Base-by-base conservation (phyloP, 305 asterid species). In the Ajuga reptans region DNA sequence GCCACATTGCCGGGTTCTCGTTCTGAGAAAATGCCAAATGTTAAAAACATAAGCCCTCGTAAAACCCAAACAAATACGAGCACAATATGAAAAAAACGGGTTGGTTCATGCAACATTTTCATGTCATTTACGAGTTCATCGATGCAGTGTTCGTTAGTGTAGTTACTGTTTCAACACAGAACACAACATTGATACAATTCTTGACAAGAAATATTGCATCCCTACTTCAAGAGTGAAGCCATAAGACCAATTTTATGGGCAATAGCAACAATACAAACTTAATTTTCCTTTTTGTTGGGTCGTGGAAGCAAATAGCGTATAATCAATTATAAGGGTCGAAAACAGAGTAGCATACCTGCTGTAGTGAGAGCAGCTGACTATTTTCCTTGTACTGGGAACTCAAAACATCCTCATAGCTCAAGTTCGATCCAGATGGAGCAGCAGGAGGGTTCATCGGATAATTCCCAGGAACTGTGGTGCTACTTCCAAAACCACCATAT, bases 321-420 rank as follows among this genome's bases (percentile, higher is more conserved):
- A 55, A 17, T 47, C 24, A 59, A 42, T 33, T 27, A 3, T n/a
- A 55, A 50, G 59, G 37, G 11, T 11, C 17, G 39, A 8, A 56
- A 65, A 18, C 17, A 5, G 4, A 21, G 71, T 9, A 71, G 29
- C 10, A 3, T 62, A 86, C 97, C 90, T 91, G 95, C 79, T 86
- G 97, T 73, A 86, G 89, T 5, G 95, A 81, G 71, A 78, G 83
- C 71, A 86, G 77, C 75, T 84, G 89, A 78, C 71, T 84, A 53
- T 5, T 77, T 57, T 91, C 96, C 85, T 86, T 89, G 87, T 79
- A 87, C 81, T 87, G 97, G 77, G 96, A 85, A 80, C 81, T 84
- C 81, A 86, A 77, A 60, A 84, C 79, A 51, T 89, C 93, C 0
- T 91, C 95, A 49, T 89, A 89, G 61, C 81, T 81, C 66, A 87